Evolutionary conservation across 169 alveolate species (phyloP).

Genomic region (Eimeria sp.): DNA sequence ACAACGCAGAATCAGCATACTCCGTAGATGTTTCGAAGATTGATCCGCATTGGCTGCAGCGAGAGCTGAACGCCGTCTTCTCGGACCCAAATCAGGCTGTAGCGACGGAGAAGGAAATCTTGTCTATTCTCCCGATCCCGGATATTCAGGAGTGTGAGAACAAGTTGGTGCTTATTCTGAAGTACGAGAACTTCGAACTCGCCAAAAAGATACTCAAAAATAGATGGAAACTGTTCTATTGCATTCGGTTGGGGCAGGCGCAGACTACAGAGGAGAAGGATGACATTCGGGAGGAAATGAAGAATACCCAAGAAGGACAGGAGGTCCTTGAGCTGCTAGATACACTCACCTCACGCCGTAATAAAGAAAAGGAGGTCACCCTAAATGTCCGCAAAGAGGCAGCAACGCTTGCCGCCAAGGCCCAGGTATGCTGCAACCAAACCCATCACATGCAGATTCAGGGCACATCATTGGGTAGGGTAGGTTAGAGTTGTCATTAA

Average conservation of each 20-base stretch:
- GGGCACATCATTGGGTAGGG: not conserved
- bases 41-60: conserved; percentile 98
- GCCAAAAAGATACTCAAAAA: conserved; percentile 91
- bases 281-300: conserved; percentile 87
- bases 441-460: conserved; percentile 48
- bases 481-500: not conserved
- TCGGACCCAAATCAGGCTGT: conserved; percentile 91
- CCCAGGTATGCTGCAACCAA: conserved; percentile 63
- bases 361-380: conserved; percentile 89
- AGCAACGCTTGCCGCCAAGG: conserved; percentile 87
- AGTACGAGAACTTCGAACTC: conserved; percentile 96
- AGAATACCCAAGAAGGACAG: conserved; percentile 91
- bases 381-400: conserved; percentile 91
- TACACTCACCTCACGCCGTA: conserved; percentile 87
- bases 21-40: conserved; percentile 91
- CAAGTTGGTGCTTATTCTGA: conserved; percentile 92
- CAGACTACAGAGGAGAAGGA: conserved; percentile 95
- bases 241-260: conserved; percentile 97
- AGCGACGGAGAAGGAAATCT: conserved; percentile 94
- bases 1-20: conserved; percentile 88
- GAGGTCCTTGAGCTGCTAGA: conserved; percentile 92
- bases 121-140: conserved; percentile 86
- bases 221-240: conserved; percentile 95
- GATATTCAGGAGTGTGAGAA: conserved; percentile 98
- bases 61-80: conserved; percentile 93